Base-by-base conservation (phyloP, 352 stramenopile genomes). In the Globisporangium cederbergense region DNA sequence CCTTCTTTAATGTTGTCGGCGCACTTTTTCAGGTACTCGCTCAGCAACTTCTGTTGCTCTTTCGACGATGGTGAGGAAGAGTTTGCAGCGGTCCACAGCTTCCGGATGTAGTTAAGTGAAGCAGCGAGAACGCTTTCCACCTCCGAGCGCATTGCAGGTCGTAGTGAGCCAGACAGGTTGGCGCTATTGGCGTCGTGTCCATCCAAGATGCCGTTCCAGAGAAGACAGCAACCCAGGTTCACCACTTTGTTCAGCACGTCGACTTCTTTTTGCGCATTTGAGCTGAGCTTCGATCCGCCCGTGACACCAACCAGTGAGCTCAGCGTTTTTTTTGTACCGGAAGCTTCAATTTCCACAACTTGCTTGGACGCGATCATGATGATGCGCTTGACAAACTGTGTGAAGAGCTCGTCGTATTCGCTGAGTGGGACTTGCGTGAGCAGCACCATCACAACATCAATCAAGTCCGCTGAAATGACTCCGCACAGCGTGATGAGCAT, bases 311-410 rank as follows among this genome's bases (percentile, higher is more conserved):
- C 79, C 11, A 93, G 60, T 9, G 75, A 88, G 11, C 74, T 91
- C 7, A 91, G 70, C 5, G 81, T 87, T 64, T 91, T 91, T 64
- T 91, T 93, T 55, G 77, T 85, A 8, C 82, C 71, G 42, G 68
- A 69, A 18, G 73, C 83, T 32, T 93, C 88, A n/a, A 70, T 73
- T 47, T 92, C 84, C 49, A 90, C 63, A 18, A 90, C 75, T 25
- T 85, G 80, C 52, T 90, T 93, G 3, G 84, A 78, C 1, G 84
- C 81, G 28, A 93, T 89, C 46, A 80, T 73, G 28, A 94, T 78
- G 22, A 96, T 68, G 51, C 81, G 83, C 51, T 89, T 84, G 38
- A 96, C 82, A 63, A 95, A 96, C 25, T 89, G 71, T 1, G 91
- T 67, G 7, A 90, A 62, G 6, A 95, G 61, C 42, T 93, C 86